phyloP scores from a whole-genome alignment of 139 green algal species.

The Chlorella ohadii region DNA sequence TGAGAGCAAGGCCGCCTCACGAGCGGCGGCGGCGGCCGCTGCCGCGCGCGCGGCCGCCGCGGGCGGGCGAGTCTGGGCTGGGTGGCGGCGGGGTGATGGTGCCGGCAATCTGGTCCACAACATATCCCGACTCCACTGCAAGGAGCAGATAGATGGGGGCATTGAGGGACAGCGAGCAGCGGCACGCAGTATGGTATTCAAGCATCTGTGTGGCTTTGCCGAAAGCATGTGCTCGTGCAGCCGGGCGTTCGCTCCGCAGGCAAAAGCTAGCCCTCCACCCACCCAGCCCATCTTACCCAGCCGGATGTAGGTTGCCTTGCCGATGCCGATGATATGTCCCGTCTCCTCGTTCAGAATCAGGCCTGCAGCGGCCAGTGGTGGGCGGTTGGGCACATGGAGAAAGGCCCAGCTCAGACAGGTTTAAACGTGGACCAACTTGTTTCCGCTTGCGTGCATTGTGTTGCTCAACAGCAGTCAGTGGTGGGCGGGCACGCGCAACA shows the following conservation, averaged over 20 bases:
- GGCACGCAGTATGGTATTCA: too few relatives aligned
- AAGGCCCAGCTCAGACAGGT: too few relatives aligned
- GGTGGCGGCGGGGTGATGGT: conserved; percentile 41
- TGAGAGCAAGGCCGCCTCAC: too few relatives aligned
- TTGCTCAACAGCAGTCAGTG: too few relatives aligned
- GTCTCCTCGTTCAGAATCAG: conserved; percentile 57
- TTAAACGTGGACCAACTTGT: too few relatives aligned
- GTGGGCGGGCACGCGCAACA: too few relatives aligned
- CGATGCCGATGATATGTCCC: conserved; percentile 60
- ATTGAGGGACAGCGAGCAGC: too few relatives aligned
- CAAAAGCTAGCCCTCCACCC: too few relatives aligned
- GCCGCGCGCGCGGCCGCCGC: not conserved
- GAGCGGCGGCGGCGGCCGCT: not conserved
- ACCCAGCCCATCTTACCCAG: conserved; percentile 35
- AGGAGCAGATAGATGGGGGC: not conserved
- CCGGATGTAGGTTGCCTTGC: conserved; percentile 64
- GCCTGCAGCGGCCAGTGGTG: not conserved
- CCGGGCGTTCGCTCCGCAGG: too few relatives aligned
- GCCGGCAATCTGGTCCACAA: conserved; percentile 37
- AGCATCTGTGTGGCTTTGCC: too few relatives aligned
- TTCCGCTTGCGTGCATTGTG: too few relatives aligned
- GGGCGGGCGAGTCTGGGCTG: conserved; percentile 7
- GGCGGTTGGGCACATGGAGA: not conserved
- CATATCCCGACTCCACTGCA: conserved; percentile 26
- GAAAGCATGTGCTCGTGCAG: too few relatives aligned